Evolutionary conservation across 108 stramenopile genomes (phyloP), one percentile per base, ranked within the genome.

Genomic region (Stephanodiscus minutulus): DNA sequence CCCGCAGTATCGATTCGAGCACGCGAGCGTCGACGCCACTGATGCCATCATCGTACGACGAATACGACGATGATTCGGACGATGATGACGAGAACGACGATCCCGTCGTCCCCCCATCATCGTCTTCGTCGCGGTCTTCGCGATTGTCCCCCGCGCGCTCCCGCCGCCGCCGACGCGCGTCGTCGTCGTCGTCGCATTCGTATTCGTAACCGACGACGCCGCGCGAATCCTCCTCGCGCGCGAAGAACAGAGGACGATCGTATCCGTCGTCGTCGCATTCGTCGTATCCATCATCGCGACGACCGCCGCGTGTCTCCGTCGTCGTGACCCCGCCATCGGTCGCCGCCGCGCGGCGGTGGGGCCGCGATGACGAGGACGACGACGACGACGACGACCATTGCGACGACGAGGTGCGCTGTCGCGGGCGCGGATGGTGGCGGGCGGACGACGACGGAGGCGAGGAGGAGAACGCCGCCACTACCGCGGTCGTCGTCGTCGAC

Each of bases 1-100:
- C 82, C 28, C 72, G 76, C 43, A 94, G 64, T 74, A 94, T 88
- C 5, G 78, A 79, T 74, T 86, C 84, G 8, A 94, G 64, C 1
- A 94, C 89, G 52, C 93, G 84, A 20, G 93, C 87, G 67, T 94
- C 93, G 31, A 90, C 50, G 29, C 50, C 69, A 35, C 81, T 82
- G 12, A 82, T 77, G 64, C 66, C 57, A 43, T 57, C 21, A 41
- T 18, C 15, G 10, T 36, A 20, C 59, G 61, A 43, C 28, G 18
- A 7, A 21, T 25, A 28, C 49, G 49, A 25, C 64, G 25, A 44
- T 0, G 49, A 25, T 58, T 17, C 13, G 13, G 43, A 44, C 15
- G 43, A 41, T 4, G 39, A 9, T 4, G 3, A 41, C 7, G 39
- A 41, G 39, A 8, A 12, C 39, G 35, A 36, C 3, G 35, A 36